Percentiles rank a stretch among this genome's conserved stretches.
Evolutionary conservation across 805 yeast genomes (phyloP).

Genomic region (Yarrowia osloensis): DNA sequence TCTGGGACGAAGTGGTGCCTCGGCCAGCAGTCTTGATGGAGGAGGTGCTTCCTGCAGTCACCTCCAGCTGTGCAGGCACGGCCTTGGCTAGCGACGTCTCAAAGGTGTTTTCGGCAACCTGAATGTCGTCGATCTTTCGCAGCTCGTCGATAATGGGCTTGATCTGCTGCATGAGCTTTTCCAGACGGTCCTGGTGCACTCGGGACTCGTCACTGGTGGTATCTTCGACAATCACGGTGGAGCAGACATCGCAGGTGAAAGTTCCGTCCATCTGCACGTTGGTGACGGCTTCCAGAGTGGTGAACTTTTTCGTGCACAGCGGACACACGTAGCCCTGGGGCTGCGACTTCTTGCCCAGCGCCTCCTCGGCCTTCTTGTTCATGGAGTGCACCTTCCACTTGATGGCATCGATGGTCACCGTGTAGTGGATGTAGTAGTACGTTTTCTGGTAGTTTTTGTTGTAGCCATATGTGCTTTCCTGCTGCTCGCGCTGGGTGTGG

Average conservation of each 20-base stretch:
- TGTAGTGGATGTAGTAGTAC: constrained; percentile 82
- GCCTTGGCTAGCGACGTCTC: constrained; percentile 80
- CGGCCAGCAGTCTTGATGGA: constrained; percentile 33
- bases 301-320: constrained; percentile 74
- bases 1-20: constrained; percentile 29
- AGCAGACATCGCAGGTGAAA: constrained; percentile 84
- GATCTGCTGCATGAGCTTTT: constrained; percentile 81
- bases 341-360: constrained; percentile 78
- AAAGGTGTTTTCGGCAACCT: constrained; percentile 84
- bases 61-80: constrained; percentile 61
- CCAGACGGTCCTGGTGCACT: constrained; percentile 77
- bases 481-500: constrained; percentile 44
- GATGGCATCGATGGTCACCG: constrained; percentile 92
- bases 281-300: constrained; percentile 86
- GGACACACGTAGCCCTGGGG: constrained; percentile 96
- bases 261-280: constrained; percentile 75
- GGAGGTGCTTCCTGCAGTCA: constrained; percentile 30
- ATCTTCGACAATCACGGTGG: constrained; percentile 76
- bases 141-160: constrained; percentile 83
- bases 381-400: constrained; percentile 94
- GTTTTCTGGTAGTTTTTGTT: constrained; percentile 52
- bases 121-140: constrained; percentile 77
- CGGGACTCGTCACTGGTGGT: constrained; percentile 82
- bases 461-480: constrained; percentile 29
- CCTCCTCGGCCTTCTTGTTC: constrained; percentile 75